phyloP scores from a whole-genome alignment of 2,329 filamentous ascomycete species.

The Ambrosiella cleistominuta region DNA sequence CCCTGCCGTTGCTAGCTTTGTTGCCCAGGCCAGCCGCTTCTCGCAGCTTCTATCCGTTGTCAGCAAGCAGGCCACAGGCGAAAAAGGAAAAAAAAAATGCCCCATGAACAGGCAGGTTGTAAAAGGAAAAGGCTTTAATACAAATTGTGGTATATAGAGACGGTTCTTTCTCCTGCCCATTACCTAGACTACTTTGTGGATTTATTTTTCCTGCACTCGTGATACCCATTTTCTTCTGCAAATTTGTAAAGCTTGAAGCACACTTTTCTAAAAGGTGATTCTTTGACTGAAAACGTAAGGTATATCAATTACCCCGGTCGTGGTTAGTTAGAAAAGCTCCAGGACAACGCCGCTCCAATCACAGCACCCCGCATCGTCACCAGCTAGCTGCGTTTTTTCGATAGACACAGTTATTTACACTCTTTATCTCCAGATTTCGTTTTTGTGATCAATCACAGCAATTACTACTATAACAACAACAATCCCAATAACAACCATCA shows the following conservation, averaged over 20 bases:
- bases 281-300: neutral
- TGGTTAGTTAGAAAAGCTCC: too few species aligned
- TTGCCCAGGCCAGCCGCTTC: slow-evolving; percentile 2
- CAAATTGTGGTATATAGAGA: too few species aligned
- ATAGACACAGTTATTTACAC: neutral
- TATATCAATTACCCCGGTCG: neutral
- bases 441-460: too few species aligned
- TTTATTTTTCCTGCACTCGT: too few species aligned
- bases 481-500: neutral
- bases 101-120: neutral
- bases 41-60: slow-evolving; percentile 9
- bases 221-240: too few species aligned
- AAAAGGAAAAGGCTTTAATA: neutral
- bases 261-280: neutral
- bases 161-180: too few species aligned
- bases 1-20: neutral
- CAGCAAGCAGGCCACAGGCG: neutral
- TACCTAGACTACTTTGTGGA: too few species aligned
- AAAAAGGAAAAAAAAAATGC: neutral
- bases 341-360: neutral
- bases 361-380: slow-evolving; percentile 11
- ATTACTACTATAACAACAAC: neutral
- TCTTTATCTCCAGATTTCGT: too few species aligned
- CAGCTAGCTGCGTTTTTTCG: slow-evolving; percentile 5
- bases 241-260: too few species aligned